Percentiles rank a stretch among this genome's conserved stretches.
phyloP scores from a whole-genome alignment of 768 basidiomycete genomes.

The Coprinellus aureogranulatus region DNA sequence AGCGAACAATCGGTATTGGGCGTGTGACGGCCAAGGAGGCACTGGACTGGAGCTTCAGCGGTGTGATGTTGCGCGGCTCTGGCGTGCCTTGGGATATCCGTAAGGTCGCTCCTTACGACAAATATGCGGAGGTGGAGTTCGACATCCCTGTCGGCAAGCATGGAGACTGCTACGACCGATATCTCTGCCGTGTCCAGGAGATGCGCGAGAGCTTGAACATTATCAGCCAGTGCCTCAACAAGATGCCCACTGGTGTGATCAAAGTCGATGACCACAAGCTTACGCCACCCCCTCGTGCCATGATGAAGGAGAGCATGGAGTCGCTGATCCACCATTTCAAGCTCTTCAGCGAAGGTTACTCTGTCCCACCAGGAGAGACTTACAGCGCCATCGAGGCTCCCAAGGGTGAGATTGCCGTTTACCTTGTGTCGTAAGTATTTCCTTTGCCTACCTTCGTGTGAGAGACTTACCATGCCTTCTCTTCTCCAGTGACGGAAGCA shows the following conservation, averaged over 20 bases:
- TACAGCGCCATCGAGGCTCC: conserved; percentile 98
- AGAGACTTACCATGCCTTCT: not conserved
- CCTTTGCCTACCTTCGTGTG: not conserved
- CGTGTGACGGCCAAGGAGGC: conserved; percentile 90
- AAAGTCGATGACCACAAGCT: conserved; percentile 98
- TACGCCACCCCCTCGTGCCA: conserved; percentile 90
- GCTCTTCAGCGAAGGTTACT: conserved; percentile 96
- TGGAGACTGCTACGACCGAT: conserved; percentile 97
- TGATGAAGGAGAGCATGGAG: conserved; percentile 99
- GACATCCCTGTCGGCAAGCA: conserved; percentile 96
- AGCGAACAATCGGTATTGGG: conserved; percentile 87
- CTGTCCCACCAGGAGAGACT: conserved; percentile 93
- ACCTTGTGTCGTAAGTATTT: conserved; percentile 82
- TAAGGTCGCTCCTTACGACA: conserved; percentile 91
- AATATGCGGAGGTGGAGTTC: conserved; percentile 96
- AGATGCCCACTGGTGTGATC: conserved; percentile 89
- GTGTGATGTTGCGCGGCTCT: conserved; percentile 94
- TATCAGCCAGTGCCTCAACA: conserved; percentile 92
- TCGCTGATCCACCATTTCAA: conserved; percentile 98
- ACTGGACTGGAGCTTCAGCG: conserved; percentile 88
- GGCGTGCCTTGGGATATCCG: conserved; percentile 94
- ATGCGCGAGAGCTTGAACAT: conserved; percentile 94
- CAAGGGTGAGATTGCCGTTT: conserved; percentile 99
- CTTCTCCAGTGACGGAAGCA: conserved; percentile 74
- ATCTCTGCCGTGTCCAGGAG: conserved; percentile 96